A percentile compares a stretch with the other conserved stretches of the same genome.
phyloP scores from a whole-genome alignment of 2,329 filamentous ascomycete genomes.

The Trichoderma afroharzianum region DNA sequence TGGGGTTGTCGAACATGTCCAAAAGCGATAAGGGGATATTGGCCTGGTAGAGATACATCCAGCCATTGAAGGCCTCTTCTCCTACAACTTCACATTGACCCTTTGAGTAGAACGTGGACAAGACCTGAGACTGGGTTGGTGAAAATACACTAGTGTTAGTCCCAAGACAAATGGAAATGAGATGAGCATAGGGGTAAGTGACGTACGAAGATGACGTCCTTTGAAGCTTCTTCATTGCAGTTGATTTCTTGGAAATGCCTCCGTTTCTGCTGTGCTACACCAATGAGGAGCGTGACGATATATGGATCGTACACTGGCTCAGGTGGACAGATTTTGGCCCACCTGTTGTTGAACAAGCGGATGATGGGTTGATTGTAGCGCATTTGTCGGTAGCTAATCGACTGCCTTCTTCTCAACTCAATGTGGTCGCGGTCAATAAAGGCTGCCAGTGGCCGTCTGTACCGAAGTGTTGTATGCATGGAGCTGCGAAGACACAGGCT shows the following conservation, averaged over 20 bases:
- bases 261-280: not conserved
- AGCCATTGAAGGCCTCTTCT: not conserved
- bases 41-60: conserved; percentile 14
- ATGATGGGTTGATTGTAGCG: not conserved
- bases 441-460: not conserved
- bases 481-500: no score
- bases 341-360: not conserved
- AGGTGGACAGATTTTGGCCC: not conserved
- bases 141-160: not conserved
- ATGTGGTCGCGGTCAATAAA: not conserved
- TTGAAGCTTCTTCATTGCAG: not conserved
- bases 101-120: not conserved
- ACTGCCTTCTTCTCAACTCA: not conserved
- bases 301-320: not conserved
- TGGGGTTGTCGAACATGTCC: conserved; percentile 10
- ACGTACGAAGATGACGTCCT: not conserved
- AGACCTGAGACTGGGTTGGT: not conserved
- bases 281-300: conserved; percentile 1
- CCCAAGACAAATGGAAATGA: not conserved
- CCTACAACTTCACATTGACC: not conserved
- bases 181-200: not conserved
- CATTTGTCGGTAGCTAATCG: not conserved
- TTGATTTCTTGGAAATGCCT: not conserved
- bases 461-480: not conserved
- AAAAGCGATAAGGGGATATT: conserved; percentile 6